Conservation (phyloP, 805 yeast genomes). For the Starmerella bombicola region DNA sequence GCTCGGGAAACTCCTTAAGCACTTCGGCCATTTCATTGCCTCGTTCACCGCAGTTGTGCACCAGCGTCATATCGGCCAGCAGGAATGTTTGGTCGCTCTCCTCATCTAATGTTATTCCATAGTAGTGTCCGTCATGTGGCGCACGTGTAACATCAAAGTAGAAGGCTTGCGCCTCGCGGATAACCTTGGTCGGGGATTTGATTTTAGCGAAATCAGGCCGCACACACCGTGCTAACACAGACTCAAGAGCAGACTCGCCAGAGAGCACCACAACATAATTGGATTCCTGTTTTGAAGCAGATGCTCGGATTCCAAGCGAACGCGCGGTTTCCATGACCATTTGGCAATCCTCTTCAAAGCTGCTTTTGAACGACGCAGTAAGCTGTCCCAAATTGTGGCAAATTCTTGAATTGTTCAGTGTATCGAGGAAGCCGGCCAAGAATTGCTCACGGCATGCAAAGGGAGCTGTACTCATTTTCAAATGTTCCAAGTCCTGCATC, state of each 20-base stretch:
- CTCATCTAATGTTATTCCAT: slow-evolving; percentile 34
- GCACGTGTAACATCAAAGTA: slow-evolving; percentile 27
- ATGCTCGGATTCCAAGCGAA: slow-evolving; percentile 34
- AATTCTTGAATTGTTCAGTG: slow-evolving; percentile 26
- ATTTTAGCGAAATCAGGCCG: neutral
- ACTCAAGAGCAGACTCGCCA: slow-evolving; percentile 1
- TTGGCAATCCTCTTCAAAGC: slow-evolving; percentile 19
- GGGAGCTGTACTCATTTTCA: too few species aligned
- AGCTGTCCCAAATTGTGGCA: slow-evolving; percentile 24
- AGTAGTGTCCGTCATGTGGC: slow-evolving; percentile 31
- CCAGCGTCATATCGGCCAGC: slow-evolving; percentile 29
- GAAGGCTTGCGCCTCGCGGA: slow-evolving; percentile 19
- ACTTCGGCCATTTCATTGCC: slow-evolving; percentile 99
- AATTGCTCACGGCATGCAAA: slow-evolving; percentile 35
- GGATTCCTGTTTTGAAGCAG: slow-evolving; percentile 27
- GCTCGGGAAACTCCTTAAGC: slow-evolving; percentile 97
- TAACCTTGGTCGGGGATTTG: neutral
- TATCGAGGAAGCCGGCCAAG: slow-evolving; percentile 36
- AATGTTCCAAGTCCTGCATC: too few species aligned
- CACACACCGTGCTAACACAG: neutral
- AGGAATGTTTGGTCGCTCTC: slow-evolving; percentile 35
- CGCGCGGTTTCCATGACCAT: slow-evolving; percentile 33
- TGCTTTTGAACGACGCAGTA: neutral
- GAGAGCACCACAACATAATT: slow-evolving; percentile 4
- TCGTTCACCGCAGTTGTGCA: slow-evolving; percentile 63